Evolutionary conservation across 2,329 filamentous ascomycete genomes (phyloP), one percentile per base, ranked within the genome.

Genomic region (Trichoderma brevicompactum): DNA sequence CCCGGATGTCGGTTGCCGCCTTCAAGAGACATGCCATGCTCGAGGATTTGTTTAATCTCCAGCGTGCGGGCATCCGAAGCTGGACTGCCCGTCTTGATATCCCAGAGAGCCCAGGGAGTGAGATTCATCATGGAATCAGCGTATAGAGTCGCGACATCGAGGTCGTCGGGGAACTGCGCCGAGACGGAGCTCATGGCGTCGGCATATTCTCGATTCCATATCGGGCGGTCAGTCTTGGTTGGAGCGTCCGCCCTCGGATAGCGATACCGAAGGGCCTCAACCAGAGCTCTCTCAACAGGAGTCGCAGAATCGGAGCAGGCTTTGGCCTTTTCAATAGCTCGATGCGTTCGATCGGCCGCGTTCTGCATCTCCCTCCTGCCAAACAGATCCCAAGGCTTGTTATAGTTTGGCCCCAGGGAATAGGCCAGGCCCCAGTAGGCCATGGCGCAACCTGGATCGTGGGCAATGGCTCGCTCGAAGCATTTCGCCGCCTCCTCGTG

Each of bases 371-470:
- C 90, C 0, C 80, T 76, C 1, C 81, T 76, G 62, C 90, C 89
- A 69, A 93, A 92, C 28, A 86, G 81, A 34, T 86, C 83, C 91
- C 91, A 93, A 0, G 90, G 87, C 72, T 93, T 92, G 78, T 94
- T 86, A 75, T 88, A 88, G 72, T 94, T 93, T 3, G 91, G 91
- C 0, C 91, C 91, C 0, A 91, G 77, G 1, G 88, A 81, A 73
- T 90, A 93, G 0, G 91, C 87, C 5, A 90, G 76, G 0, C 89
- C 89, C 89, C 89, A 92, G 70, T 89, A 84, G 3, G 86, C 88
- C 80, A 91, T 86, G 36, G 83, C 82, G 65, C 85, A 90, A 2
- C 74, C 68, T 0, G 77, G 67, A 67, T 92, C 89, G 53, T 79
- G 72, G 1, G 75, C 73, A 38, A 86, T 82, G n/a, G 87, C 87